Conservation (phyloP, 306 rosid genomes). For the Quercus engelmannii region DNA sequence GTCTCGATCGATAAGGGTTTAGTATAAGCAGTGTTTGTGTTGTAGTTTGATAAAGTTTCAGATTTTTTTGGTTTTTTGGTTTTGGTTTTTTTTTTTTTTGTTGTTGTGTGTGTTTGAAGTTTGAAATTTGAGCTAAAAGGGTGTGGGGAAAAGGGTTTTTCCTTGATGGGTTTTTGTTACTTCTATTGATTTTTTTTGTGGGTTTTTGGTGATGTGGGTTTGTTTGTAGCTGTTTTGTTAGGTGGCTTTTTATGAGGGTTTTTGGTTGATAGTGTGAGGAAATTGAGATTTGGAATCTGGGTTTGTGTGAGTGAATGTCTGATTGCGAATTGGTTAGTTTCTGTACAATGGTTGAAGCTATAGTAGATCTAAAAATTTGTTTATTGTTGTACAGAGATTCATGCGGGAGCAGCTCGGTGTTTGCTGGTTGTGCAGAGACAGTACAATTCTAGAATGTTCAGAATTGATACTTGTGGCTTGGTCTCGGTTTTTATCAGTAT, state of each 20-base stretch:
- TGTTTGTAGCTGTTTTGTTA: conserved; percentile 15
- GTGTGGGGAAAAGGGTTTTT: conserved; percentile 10
- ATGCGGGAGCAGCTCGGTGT: conserved; percentile 37
- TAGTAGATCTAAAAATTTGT: conserved; percentile 59
- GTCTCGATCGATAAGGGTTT: conserved; percentile 46
- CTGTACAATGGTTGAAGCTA: conserved; percentile 39
- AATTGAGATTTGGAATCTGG: conserved; percentile 22
- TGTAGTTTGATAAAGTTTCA: conserved; percentile 21
- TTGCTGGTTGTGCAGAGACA: conserved; percentile 35
- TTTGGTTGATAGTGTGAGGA: conserved; percentile 25
- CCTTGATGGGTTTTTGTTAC: conserved; percentile 11
- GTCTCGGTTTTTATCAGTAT: conserved; percentile 41
- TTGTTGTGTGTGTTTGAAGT: conserved; percentile 1
- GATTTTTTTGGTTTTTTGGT: neutral
- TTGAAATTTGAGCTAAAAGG: conserved; percentile 29
- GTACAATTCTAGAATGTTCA: conserved; percentile 49
- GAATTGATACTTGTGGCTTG: conserved; percentile 38
- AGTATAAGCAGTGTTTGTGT: neutral
- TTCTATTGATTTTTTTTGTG: conserved; percentile 7
- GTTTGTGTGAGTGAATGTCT: conserved; percentile 8
- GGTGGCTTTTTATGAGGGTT: neutral
- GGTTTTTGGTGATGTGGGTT: conserved; percentile 29
- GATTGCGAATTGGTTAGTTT: conserved; percentile 22
- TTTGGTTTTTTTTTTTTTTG: neutral
- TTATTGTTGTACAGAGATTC: conserved; percentile 53